Evolutionary conservation across 2,329 filamentous ascomycete species (phyloP), one percentile per base, ranked within the genome.

Genomic region (Didymella arachidicola): DNA sequence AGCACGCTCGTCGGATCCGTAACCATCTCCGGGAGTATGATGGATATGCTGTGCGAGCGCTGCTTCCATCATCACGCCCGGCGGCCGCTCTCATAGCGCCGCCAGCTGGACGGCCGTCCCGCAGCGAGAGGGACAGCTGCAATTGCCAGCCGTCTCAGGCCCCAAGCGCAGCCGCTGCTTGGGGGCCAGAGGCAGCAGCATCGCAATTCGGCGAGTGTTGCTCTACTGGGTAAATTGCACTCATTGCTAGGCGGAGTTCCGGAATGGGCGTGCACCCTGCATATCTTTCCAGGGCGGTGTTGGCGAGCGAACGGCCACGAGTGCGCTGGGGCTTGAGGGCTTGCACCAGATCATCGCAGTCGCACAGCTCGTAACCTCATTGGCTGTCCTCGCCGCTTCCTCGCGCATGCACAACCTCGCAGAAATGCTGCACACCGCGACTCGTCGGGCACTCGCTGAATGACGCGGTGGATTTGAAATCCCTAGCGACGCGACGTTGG

Each of bases 321-420:
- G 57, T 55, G 57, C 52, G 57, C 52, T 43, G 52, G 42, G 58
- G 44, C 52, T 48, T 45, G 52, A 44, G 12, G 52, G 57, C 57
- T 56, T 53, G 53, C 57, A 56, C 51, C 51, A 51, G 57, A 56
- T 53, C 53, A 50, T 49, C 44, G 54, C 54, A 27, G 46, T 58
- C 50, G 50, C 49, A 53, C 54, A 54, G 14, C 32, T 30, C 4
- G 42, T 43, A 19, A 30, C 12, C 32, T 47, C 45, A 58, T 61
- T 61, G 59, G 59, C 47, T 18, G 22, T 30, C 42, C 47, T 26
- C 63, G 56, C 58, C 57, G 61, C 57, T 49, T 64, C 59, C 61
- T 64, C 62, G 62, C 63, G 66, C 66, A 62, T 66, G 68, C 60
- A 60, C 65, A 65, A 69, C 62, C 59, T 68, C 60, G 53, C 56